Evolutionary conservation across 441 rosid genomes (phyloP).

Genomic region (Syzygium syzygioides): DNA sequence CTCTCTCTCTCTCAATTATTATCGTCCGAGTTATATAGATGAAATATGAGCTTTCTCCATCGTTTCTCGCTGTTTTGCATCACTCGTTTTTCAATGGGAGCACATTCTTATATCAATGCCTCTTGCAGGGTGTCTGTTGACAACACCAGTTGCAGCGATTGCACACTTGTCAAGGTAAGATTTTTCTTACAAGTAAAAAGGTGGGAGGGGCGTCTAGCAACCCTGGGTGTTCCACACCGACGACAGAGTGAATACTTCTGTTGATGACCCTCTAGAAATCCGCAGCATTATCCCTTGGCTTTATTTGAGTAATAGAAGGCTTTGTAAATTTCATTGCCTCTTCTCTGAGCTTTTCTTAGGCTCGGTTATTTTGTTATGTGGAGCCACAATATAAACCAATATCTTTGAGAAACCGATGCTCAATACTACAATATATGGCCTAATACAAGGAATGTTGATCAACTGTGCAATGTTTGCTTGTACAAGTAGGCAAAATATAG

Average conservation of each 20-base stretch:
- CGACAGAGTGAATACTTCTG: background rate
- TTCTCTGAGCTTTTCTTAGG: background rate
- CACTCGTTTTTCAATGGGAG: background rate
- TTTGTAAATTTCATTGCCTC: background rate
- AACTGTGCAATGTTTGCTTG: background rate
- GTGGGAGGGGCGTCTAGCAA: background rate
- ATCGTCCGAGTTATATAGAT: background rate
- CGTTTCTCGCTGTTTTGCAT: background rate
- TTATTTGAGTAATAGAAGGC: background rate
- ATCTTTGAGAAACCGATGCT: background rate
- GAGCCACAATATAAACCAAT: background rate
- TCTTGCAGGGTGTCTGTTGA: slow-evolving; percentile 73
- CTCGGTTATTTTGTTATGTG: background rate
- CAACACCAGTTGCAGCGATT: slow-evolving; percentile 55
- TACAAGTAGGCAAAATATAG: background rate
- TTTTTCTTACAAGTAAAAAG: background rate
- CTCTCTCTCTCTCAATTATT: background rate
- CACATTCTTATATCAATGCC: background rate
- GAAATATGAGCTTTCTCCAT: background rate
- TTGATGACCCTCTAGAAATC: background rate
- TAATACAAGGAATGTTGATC: background rate
- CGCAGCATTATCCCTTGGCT: background rate
- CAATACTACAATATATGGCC: background rate
- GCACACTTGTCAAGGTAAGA: slow-evolving; percentile 69
- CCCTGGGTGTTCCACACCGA: background rate